Evolutionary conservation across 176 grass and related monocot genomes (phyloP).

Genomic region (Aegilops speltoides): DNA sequence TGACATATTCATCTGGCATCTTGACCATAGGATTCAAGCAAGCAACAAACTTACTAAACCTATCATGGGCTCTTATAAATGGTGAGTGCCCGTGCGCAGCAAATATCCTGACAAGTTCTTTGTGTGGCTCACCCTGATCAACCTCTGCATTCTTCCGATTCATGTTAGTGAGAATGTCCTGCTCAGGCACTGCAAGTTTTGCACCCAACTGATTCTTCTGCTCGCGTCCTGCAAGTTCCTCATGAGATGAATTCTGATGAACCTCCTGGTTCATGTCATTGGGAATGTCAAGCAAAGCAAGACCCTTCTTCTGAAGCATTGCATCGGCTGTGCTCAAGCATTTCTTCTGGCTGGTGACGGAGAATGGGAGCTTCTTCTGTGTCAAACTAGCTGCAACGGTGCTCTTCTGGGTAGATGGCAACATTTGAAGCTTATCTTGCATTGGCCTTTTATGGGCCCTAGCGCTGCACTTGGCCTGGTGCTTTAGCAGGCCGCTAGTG

Average conservation of each 20-base stretch:
- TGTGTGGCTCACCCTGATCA: not conserved
- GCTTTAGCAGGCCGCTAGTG: slow-evolving; percentile 21
- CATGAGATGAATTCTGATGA: not conserved
- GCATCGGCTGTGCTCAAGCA: not conserved
- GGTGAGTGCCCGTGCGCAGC: slow-evolving; percentile 22
- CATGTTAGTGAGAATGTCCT: not conserved
- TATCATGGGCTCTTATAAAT: slow-evolving; percentile 8
- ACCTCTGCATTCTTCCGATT: not conserved
- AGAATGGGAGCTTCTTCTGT: slow-evolving; percentile 36
- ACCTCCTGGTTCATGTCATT: not conserved
- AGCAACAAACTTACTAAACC: slow-evolving; percentile 29
- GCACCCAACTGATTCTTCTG: not conserved
- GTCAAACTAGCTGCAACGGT: not conserved
- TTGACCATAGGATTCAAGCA: slow-evolving; percentile 34
- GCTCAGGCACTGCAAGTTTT: not conserved
- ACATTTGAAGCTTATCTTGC: not conserved
- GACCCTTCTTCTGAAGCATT: not conserved
- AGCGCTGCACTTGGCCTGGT: not conserved
- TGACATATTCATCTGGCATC: not conserved
- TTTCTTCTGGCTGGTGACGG: slow-evolving; percentile 6
- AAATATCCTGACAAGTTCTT: slow-evolving; percentile 26
- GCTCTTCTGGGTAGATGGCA: not conserved
- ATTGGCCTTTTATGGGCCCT: not conserved
- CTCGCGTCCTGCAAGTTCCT: not conserved
- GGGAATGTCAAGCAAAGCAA: not conserved